These are phyloP conservation scores for Dillenia turbinata DNA, from an alignment of 164 flowering plant genomes.

Conservation along the genomic window DNA sequence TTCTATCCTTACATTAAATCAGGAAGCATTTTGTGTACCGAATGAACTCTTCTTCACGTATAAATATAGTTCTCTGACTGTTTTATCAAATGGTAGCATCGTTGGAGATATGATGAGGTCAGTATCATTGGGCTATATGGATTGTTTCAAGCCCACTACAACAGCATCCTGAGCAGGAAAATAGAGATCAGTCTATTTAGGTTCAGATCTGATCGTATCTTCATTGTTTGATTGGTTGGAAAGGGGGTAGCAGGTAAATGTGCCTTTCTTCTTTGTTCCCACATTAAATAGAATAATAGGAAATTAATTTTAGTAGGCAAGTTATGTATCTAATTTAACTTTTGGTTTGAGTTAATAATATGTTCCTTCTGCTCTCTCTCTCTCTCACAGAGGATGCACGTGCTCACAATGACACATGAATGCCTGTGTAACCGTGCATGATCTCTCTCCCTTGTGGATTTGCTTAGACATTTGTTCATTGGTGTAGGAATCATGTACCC, in stretches of 20 bases:
- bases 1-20: too few relatives aligned
- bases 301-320: conserved; percentile 15
- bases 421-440: too few relatives aligned
- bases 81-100: conserved; percentile 46
- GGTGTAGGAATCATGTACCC: too few relatives aligned
- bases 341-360: conserved; percentile 9
- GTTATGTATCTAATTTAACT: conserved; percentile 9
- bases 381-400: too few relatives aligned
- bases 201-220: conserved; percentile 5
- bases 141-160: conserved; percentile 66
- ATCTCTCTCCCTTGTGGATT: too few relatives aligned
- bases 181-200: conserved; percentile 11
- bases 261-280: conserved; percentile 3
- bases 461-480: too few relatives aligned
- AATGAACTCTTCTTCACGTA: too few relatives aligned
- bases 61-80: conserved; percentile 13
- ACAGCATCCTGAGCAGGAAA: conserved; percentile 23
- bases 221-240: conserved; percentile 12
- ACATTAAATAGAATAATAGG: conserved; percentile 12
- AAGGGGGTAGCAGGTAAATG: conserved; percentile 9
- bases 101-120: conserved; percentile 77
- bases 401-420: background rate
- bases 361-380: background rate
- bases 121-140: conserved; percentile 75
- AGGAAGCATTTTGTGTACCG: too few relatives aligned